A percentile compares a stretch with the other conserved stretches of the same genome.
phyloP scores from a whole-genome alignment of 495 filamentous ascomycete genomes.

The Penicillium maclennaniae region DNA sequence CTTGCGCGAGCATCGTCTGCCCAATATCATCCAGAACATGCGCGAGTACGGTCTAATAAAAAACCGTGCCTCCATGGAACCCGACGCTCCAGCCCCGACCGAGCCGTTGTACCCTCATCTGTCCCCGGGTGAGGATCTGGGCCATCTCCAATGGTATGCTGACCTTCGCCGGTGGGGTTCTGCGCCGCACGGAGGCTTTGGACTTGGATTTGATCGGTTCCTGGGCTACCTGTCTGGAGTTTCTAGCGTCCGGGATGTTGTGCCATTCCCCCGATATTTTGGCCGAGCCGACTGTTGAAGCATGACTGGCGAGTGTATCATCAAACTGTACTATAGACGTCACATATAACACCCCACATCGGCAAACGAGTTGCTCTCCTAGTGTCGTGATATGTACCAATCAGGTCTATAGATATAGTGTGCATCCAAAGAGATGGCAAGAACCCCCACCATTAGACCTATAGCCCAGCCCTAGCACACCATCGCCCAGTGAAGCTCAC shows the following conservation, averaged over 20 bases:
- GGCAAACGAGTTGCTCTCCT: not conserved
- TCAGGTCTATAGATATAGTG: not conserved
- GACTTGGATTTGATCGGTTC: constrained; percentile 87
- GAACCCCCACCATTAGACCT: not conserved
- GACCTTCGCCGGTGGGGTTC: constrained; percentile 91
- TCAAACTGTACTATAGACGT: constrained; percentile 19
- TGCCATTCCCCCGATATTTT: constrained; percentile 85
- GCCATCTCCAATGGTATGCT: constrained; percentile 81
- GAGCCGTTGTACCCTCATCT: constrained; percentile 36
- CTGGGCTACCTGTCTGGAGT: constrained; percentile 82
- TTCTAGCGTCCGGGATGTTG: constrained; percentile 78
- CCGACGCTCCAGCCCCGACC: constrained; percentile 5
- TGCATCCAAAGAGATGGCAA: not conserved
- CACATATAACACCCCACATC: not conserved
- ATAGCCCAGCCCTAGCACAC: not conserved
- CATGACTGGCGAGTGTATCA: constrained; percentile 11
- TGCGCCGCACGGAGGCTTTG: constrained; percentile 95
- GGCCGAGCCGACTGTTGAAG: constrained; percentile 83
- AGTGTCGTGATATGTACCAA: not conserved
- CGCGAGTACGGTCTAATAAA: constrained; percentile 52
- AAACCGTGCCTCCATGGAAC: constrained; percentile 8
- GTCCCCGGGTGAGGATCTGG: constrained; percentile 43
- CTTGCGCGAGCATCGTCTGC: constrained; percentile 82
- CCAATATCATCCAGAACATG: constrained; percentile 71
- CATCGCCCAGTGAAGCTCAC: not conserved